Evolutionary conservation across 225 moss, liverwort and hornwort genomes (phyloP).

Genomic region (Bryoerythrophyllum caledonicum): DNA sequence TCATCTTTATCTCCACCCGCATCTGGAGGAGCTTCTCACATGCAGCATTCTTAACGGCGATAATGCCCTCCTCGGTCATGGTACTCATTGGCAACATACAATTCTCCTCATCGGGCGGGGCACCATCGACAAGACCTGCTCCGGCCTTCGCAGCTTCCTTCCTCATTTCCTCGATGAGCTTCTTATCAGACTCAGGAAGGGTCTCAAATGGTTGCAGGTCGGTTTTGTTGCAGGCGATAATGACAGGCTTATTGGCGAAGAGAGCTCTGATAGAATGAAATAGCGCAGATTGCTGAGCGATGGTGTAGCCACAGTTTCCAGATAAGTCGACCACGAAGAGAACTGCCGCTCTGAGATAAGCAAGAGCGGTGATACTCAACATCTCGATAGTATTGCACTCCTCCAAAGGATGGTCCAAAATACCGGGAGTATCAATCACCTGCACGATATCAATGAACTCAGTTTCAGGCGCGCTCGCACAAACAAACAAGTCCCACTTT

Average conservation of each 20-base stretch:
- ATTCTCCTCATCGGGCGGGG: constrained; percentile 72
- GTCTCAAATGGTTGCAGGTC: constrained; percentile 91
- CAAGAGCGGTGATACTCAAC: constrained; percentile 91
- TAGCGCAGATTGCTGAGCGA: constrained; percentile 85
- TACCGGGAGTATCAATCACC: constrained; percentile 99
- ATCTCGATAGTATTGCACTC: constrained; percentile 96
- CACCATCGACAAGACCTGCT: constrained; percentile 75
- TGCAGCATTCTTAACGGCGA: constrained; percentile 83
- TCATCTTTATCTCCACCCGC: constrained; percentile 99
- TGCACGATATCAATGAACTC: constrained; percentile 13
- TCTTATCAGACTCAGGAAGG: constrained; percentile 78
- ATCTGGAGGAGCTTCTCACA: constrained; percentile 92
- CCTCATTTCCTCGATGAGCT: constrained; percentile 73
- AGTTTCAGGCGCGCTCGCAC: background rate
- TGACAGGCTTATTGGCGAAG: constrained; percentile 89
- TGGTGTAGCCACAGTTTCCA: constrained; percentile 86
- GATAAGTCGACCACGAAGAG: constrained; percentile 93
- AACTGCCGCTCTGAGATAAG: constrained; percentile 85
- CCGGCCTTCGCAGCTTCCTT: constrained; percentile 84
- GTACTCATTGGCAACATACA: constrained; percentile 95
- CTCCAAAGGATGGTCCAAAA: constrained; percentile 92
- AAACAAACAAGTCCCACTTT: background rate
- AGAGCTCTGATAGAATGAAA: constrained; percentile 89
- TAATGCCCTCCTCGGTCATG: constrained; percentile 91
- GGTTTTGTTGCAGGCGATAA: constrained; percentile 93